These are phyloP conservation scores for Daedaleopsis sinensis DNA, from an alignment of 768 basidiomycete genomes.

Conservation along the genomic window DNA sequence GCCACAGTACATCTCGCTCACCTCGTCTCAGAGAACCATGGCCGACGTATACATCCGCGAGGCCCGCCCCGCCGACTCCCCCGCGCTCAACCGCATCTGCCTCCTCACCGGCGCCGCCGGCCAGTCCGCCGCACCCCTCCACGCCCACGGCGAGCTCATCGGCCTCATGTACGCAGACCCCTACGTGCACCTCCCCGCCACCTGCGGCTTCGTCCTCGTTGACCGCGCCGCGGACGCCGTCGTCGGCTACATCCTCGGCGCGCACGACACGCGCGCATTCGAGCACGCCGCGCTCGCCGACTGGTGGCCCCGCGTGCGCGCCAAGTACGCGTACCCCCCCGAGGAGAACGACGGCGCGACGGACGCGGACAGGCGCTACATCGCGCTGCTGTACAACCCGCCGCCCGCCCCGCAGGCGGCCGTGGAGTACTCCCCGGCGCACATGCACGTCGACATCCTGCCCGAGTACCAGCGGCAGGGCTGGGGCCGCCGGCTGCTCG, in stretches of 20 bases:
- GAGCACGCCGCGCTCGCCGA: conserved; percentile 53
- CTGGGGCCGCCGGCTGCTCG: conserved; percentile 70
- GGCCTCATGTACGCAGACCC: conserved; percentile 78
- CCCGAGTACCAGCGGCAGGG: conserved; percentile 67
- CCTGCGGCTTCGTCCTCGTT: conserved; percentile 77
- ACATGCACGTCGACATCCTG: conserved; percentile 76
- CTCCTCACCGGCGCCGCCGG: conserved; percentile 76
- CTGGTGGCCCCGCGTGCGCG: conserved; percentile 70
- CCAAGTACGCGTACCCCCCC: conserved; percentile 47
- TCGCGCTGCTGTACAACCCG: conserved; percentile 38
- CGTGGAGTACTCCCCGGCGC: conserved; percentile 68
- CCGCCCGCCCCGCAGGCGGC: conserved; percentile 51
- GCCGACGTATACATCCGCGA: conserved; percentile 47
- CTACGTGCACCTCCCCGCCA: conserved; percentile 65
- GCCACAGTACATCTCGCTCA: neutral
- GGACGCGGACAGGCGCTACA: conserved; percentile 44
- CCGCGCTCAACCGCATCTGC: conserved; percentile 69
- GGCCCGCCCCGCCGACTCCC: conserved; percentile 55
- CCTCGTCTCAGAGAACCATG: neutral
- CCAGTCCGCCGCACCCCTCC: conserved; percentile 60
- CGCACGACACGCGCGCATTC: conserved; percentile 67
- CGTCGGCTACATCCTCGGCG: conserved; percentile 74
- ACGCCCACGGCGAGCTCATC: conserved; percentile 64
- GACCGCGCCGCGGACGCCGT: conserved; percentile 40
- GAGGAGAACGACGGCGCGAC: conserved; percentile 23